These are phyloP conservation scores for Rhodotorula sp. DNA, from an alignment of 1,284 basidiomycete genomes.

Conservation along the genomic window DNA sequence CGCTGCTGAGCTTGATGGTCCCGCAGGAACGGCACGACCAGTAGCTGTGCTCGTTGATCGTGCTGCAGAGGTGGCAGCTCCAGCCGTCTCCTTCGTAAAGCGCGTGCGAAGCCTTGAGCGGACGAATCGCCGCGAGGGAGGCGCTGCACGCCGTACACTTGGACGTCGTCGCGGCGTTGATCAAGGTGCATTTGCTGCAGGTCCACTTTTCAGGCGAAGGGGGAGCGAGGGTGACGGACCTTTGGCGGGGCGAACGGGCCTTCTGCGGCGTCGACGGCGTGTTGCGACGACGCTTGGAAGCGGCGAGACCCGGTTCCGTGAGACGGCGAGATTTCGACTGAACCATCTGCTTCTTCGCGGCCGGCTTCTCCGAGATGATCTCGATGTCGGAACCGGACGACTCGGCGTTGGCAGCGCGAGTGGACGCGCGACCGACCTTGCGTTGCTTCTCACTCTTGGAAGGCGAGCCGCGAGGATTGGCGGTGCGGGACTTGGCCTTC, in stretches of 20 bases:
- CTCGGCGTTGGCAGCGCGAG: constrained; percentile 17
- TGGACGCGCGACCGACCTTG: constrained; percentile 13
- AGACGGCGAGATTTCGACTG: not conserved
- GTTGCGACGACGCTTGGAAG: too few species aligned
- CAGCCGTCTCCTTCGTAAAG: constrained; percentile 9
- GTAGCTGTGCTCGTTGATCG: constrained; percentile 17
- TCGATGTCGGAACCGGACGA: constrained; percentile 21
- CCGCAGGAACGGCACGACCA: constrained; percentile 32
- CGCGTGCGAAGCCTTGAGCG: not conserved
- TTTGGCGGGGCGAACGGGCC: too few species aligned
- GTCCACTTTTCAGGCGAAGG: not conserved
- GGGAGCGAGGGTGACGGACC: not conserved
- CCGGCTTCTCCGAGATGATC: constrained; percentile 20
- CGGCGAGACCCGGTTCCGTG: not conserved
- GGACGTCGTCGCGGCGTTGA: not conserved
- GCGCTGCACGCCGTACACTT: not conserved
- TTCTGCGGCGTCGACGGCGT: too few species aligned
- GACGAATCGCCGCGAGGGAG: not conserved
- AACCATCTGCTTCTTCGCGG: not conserved
- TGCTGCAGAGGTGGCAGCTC: constrained; percentile 27
- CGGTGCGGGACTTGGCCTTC: too few species aligned
- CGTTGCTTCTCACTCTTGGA: too few species aligned
- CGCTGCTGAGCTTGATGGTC: constrained; percentile 24
- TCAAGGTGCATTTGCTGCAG: not conserved
- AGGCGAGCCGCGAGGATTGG: too few species aligned